Evolutionary conservation across 1,284 basidiomycete species (phyloP), one percentile per base, ranked within the genome.

Genomic region (Schizophyllum amplum): DNA sequence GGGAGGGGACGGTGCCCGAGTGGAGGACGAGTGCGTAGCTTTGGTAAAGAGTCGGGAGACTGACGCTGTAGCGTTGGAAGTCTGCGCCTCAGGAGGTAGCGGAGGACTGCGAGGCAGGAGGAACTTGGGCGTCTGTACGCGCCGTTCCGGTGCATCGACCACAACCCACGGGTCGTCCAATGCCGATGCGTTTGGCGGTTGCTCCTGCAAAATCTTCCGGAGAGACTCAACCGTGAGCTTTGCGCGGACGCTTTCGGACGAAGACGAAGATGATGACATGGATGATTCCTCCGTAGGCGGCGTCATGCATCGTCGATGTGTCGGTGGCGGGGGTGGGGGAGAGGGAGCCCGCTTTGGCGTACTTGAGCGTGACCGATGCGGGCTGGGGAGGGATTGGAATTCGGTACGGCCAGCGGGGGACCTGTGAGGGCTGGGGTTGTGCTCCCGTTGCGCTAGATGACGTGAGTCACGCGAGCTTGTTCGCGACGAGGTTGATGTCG

Each of bases 31-130:
- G 66, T 86, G 83, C 25, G 72, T 75, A n/a, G 76, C 75, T 63
- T 84, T 86, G 0, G 86, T 87, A 62, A 84, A 86, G n/a, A 90
- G 75, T 15, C 84, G 75, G 17, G 87, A 88, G 54, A 90, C 75
- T 47, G 82, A 85, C 0, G 87, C 87, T 0, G 87, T 90, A 1
- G 88, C 83, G 5, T 75, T 86, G 4, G 84, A 87, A 1, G 84
- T 84, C 24, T 79, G 75, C 5, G 79, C 74, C 23, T 76, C 69
- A 3, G 84, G 74, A 2, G 68, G 68, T 1, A 82, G 79, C 4
- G 76, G 70, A 0, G 86, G 82, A 2, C 80, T 75, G 22, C 72
- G 62, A 17, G 71, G 68, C 60, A 69, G 53, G 21, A 61, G 53
- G 63, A 74, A 69, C 55, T 55, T 25, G 48, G 21, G 48, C 48